A percentile compares a stretch with the other conserved stretches of the same genome.
These are phyloP conservation scores for Debaryomyces psychrophilus DNA, from an alignment of 1,139 yeast genomes.

Conservation along the genomic window DNA sequence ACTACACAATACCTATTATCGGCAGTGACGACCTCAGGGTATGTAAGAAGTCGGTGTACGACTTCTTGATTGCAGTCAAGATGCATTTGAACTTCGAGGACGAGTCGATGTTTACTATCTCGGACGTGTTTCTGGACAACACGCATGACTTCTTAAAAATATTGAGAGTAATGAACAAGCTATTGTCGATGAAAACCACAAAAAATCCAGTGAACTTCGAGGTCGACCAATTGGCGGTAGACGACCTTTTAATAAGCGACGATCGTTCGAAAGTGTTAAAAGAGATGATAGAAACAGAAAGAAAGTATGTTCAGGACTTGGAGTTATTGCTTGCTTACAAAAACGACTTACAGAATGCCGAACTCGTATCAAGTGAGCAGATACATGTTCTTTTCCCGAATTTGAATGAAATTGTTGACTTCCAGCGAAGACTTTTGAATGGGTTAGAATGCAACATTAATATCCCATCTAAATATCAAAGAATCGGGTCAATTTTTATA, in stretches of 20 bases:
- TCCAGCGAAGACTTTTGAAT: conserved; percentile 84
- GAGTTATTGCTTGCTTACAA: conserved; percentile 73
- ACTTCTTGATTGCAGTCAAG: conserved; percentile 86
- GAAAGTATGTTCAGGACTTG: conserved; percentile 89
- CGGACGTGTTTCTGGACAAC: conserved; percentile 83
- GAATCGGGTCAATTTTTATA: conserved; percentile 85
- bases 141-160: conserved; percentile 79
- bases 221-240: conserved; percentile 18
- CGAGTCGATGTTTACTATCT: conserved; percentile 79
- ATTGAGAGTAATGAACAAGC: conserved; percentile 65
- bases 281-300: conserved; percentile 86
- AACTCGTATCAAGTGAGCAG: conserved; percentile 75
- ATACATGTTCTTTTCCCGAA: conserved; percentile 87
- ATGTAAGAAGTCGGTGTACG: conserved; percentile 89
- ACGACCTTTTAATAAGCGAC: conserved; percentile 44
- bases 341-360: conserved; percentile 65
- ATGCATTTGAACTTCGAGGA: conserved; percentile 74
- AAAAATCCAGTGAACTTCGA: conserved; percentile 9
- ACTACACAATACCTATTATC: conserved; percentile 53
- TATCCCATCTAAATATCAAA: conserved; percentile 73
- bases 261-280: conserved; percentile 76
- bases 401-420: conserved; percentile 79
- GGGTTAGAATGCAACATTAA: conserved; percentile 88
- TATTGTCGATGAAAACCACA: conserved; percentile 32
- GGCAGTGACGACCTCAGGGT: conserved; percentile 79